Base-by-base conservation (phyloP, 805 yeast species). In the Saturnispora bothae region DNA sequence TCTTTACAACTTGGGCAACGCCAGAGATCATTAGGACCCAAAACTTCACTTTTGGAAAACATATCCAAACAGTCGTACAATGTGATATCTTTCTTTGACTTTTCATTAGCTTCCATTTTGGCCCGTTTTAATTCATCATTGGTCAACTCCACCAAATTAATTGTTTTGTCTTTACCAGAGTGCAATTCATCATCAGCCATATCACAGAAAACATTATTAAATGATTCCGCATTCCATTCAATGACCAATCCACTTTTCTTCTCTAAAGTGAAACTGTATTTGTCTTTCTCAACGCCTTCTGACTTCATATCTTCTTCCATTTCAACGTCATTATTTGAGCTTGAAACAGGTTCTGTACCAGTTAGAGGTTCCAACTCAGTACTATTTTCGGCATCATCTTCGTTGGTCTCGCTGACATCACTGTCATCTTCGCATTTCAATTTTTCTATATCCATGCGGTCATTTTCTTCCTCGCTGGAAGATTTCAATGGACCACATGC, bases 11-110 rank as follows among this genome's bases (percentile, higher is more conserved):
- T 61, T 1, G 96, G 94, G 57, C 98, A 89, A 50, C 78, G 88
- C 97, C 97, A 89, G 25, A 85, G 65, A 58, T 89, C 97, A 38
- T 84, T 79, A 35, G 83, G 81, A 12, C 96, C 84, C 32, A 89
- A 65, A 2, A 86, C 74, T 55, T 89, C 98, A 1, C 94, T 79
- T 35, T 73, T 71, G 15, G 94, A 74, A 51, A 89, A 89, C 42
- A 75, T 53, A 16, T 70, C 68, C 33, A 89, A 55, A 53, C 97
- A 89, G 48, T 83, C 89, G 44, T 75, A 71, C 15, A 89, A 65
- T 0, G 82, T 64, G 16, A 79, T 69, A 25, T 65, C 64, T 40
- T 65, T 56, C 34, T 59, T 59, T 4, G 50, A 44, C 35, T 47
- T 46, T 32, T 51, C 49, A 16, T 50, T 47, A 8, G 48, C 48